phyloP scores from a whole-genome alignment of 1,284 basidiomycete genomes.

The Mycena sp. region DNA sequence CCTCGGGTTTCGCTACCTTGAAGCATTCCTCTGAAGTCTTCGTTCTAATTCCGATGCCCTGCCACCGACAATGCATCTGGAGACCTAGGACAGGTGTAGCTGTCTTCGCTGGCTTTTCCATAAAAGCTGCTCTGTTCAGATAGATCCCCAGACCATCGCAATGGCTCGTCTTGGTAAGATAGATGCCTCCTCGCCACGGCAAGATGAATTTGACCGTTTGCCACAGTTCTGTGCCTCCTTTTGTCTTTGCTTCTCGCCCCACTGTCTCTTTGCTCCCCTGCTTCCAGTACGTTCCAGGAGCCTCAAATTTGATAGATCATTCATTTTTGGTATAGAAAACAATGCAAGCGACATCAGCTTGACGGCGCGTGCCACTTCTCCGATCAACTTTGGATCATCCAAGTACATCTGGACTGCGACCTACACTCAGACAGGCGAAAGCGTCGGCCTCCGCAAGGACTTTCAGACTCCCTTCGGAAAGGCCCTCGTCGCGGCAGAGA shows the following conservation, averaged over 20 bases:
- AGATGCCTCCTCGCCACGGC: constrained; percentile 13
- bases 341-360: constrained; percentile 10
- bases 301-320: constrained; percentile 17
- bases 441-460: constrained; percentile 7
- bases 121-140: constrained; percentile 19
- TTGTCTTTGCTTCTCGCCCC: constrained; percentile 14
- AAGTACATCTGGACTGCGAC: constrained; percentile 13
- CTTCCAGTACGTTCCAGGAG: constrained; percentile 18
- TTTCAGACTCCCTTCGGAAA: constrained; percentile 5
- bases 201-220: constrained; percentile 18
- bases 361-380: constrained; percentile 14
- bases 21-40: constrained; percentile 10
- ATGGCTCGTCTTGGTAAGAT: constrained; percentile 20
- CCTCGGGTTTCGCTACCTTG: neutral
- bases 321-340: constrained; percentile 14
- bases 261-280: constrained; percentile 15
- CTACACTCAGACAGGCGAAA: neutral
- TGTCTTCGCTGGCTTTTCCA: constrained; percentile 16
- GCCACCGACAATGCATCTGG: constrained; percentile 6
- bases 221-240: constrained; percentile 12
- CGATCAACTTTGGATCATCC: constrained; percentile 18
- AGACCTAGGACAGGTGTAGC: constrained; percentile 2
- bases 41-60: neutral
- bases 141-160: constrained; percentile 10
- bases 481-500: constrained; percentile 13